phyloP scores from a whole-genome alignment of 371 early-diverging fungal species.

The Mucor sp. region DNA sequence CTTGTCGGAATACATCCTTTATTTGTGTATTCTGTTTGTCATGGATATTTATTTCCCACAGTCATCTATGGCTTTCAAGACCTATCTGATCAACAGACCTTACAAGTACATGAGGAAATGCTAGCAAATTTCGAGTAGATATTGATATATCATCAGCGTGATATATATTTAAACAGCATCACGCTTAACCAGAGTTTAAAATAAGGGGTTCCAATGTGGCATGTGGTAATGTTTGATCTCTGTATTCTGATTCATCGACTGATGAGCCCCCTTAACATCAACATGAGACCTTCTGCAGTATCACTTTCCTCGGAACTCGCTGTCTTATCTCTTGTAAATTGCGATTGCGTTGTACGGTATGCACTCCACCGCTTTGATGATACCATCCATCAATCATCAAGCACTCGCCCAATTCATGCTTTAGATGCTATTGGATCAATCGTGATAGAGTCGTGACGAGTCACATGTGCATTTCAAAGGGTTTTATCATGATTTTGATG shows the following conservation, averaged over 20 bases:
- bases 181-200: background rate
- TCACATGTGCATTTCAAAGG: background rate
- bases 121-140: background rate
- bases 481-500: background rate
- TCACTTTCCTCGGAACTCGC: background rate
- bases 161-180: background rate
- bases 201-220: background rate
- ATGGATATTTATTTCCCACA: background rate
- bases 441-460: background rate
- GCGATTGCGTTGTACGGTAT: background rate
- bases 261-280: background rate
- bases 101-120: background rate
- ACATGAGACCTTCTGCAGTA: background rate
- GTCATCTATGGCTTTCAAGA: background rate
- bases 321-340: background rate
- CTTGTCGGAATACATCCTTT: too few relatives aligned
- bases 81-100: background rate
- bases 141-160: background rate
- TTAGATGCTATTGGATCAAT: background rate
- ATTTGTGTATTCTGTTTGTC: too few relatives aligned
- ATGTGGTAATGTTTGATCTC: background rate
- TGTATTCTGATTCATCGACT: background rate
- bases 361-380: background rate
- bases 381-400: background rate
- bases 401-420: background rate